Evolutionary conservation across 306 rosid genomes (phyloP).

Genomic region (Glycyrrhiza uralensis): DNA sequence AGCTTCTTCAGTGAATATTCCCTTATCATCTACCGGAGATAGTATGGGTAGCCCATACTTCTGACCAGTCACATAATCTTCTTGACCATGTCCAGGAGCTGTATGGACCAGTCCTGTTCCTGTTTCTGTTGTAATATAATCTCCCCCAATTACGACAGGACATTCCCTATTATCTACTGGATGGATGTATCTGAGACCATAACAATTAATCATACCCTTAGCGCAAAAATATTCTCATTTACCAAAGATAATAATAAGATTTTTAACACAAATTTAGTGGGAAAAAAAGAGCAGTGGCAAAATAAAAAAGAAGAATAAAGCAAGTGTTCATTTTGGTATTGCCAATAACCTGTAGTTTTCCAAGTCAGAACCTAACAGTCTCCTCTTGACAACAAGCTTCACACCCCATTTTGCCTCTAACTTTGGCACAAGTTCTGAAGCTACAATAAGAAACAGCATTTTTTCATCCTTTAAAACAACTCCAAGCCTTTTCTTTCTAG

Average conservation of each 20-base stretch:
- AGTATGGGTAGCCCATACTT: conserved; percentile 84
- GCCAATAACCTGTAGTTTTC: conserved; percentile 81
- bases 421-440: conserved; percentile 81
- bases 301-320: not conserved
- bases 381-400: conserved; percentile 64
- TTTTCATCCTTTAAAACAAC: conserved; percentile 71
- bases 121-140: conserved; percentile 88
- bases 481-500: conserved; percentile 55
- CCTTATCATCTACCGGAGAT: conserved; percentile 89
- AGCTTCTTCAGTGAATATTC: conserved; percentile 97
- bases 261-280: conserved; percentile 7
- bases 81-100: conserved; percentile 99
- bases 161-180: conserved; percentile 75
- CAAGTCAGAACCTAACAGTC: conserved; percentile 72
- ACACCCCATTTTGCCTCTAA: conserved; percentile 89
- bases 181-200: conserved; percentile 69
- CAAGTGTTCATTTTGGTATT: conserved; percentile 12
- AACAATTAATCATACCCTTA: conserved; percentile 17
- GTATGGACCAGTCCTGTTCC: conserved; percentile 99
- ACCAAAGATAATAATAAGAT: not conserved
- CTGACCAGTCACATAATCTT: conserved; percentile 87
- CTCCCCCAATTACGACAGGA: conserved; percentile 87
- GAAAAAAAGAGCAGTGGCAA: conserved; percentile 9
- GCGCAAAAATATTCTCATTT: not conserved
- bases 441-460: conserved; percentile 75